Percentiles rank a stretch among this genome's conserved stretches.
Evolutionary conservation across 2,329 filamentous ascomycete genomes (phyloP).

Genomic region (Stagonosporopsis tanaceti): DNA sequence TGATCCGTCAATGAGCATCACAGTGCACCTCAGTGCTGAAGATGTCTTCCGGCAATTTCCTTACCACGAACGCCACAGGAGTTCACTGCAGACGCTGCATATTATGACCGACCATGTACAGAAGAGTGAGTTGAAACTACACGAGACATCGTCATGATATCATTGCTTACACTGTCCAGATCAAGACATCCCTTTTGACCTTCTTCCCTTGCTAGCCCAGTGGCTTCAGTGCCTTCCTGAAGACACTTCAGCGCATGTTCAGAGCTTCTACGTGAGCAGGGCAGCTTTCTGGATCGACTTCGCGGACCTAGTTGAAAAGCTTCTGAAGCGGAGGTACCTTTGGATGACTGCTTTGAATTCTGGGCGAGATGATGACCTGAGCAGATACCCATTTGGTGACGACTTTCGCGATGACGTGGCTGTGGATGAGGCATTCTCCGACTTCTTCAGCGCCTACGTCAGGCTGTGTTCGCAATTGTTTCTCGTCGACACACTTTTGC

Average conservation of each 20-base stretch:
- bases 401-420: conserved; percentile 32
- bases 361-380: conserved; percentile 26
- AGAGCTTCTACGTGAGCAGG: conserved; percentile 39
- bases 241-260: conserved; percentile 27
- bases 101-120: conserved; percentile 37
- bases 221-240: conserved; percentile 44
- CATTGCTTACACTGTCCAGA: conserved; percentile 9
- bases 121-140: conserved; percentile 26
- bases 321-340: conserved; percentile 39
- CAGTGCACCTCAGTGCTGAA: conserved; percentile 36
- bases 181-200: conserved; percentile 18
- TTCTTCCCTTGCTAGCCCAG: conserved; percentile 33
- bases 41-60: conserved; percentile 46
- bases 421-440: conserved; percentile 36
- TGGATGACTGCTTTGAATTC: conserved; percentile 22
- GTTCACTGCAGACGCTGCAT: neutral
- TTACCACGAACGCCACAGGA: conserved; percentile 20
- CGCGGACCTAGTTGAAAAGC: conserved; percentile 34
- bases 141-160: neutral
- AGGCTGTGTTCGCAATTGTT: conserved; percentile 37
- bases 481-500: conserved; percentile 34
- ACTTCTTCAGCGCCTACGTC: conserved; percentile 42
- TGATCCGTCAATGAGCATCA: conserved; percentile 16
- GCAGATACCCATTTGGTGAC: conserved; percentile 41
- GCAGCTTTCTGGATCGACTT: conserved; percentile 48